phyloP scores from a whole-genome alignment of 192 early-diverging fungal species.

The Thamnidium elegans region DNA sequence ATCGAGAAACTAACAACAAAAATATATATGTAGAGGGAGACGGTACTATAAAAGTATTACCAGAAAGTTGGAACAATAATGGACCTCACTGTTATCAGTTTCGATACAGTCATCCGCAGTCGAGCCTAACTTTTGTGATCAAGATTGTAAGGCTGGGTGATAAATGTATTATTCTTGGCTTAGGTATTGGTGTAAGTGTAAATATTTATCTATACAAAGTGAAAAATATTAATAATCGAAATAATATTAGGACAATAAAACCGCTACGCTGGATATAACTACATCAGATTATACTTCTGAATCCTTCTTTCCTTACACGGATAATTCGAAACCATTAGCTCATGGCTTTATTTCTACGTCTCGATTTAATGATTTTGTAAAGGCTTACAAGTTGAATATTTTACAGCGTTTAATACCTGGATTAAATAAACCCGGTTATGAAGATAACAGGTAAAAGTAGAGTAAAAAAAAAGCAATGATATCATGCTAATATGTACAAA shows the following conservation, averaged over 20 bases:
- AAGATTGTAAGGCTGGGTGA: constrained; percentile 63
- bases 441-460: constrained; percentile 37
- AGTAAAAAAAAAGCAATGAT: not conserved
- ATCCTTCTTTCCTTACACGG: constrained; percentile 46
- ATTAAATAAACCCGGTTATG: constrained; percentile 69
- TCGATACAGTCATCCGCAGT: constrained; percentile 64
- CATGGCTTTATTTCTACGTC: constrained; percentile 58
- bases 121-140: constrained; percentile 63
- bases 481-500: not conserved
- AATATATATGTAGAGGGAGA: constrained; percentile 15
- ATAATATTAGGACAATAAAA: constrained; percentile 46
- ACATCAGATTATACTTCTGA: constrained; percentile 48
- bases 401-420: constrained; percentile 66
- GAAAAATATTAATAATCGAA: not conserved
- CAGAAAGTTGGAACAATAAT: constrained; percentile 57
- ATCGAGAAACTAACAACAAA: too few species aligned
- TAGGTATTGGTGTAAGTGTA: constrained; percentile 59
- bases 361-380: constrained; percentile 59
- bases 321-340: constrained; percentile 36
- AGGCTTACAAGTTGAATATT: constrained; percentile 58
- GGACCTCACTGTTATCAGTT: constrained; percentile 58
- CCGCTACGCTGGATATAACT: constrained; percentile 45
- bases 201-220: constrained; percentile 6
- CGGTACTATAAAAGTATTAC: constrained; percentile 37
- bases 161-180: constrained; percentile 62